Percentiles rank a stretch among this genome's conserved stretches.
Conservation (phyloP, 441 rosid genomes). For the Corymbia citriodora region DNA sequence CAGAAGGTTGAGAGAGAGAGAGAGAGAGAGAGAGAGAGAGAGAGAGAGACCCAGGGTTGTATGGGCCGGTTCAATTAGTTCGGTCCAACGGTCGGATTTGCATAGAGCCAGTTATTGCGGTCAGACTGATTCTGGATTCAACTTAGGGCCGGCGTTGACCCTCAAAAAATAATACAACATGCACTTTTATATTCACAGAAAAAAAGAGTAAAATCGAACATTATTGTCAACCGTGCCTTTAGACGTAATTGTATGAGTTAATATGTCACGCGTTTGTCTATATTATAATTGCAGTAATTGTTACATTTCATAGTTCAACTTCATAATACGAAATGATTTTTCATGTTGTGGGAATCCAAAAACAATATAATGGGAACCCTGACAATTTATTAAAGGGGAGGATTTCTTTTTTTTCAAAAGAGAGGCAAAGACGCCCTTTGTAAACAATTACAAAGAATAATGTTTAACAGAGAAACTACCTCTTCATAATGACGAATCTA, state of each 20-base stretch:
- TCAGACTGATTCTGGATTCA: not conserved
- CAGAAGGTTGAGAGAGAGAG: not conserved
- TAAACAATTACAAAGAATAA: not conserved
- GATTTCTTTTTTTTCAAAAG: no score
- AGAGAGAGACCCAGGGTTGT: not conserved
- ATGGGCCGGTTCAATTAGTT: accelerated
- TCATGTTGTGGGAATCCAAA: not conserved
- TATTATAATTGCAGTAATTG: not conserved
- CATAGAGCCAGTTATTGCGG: not conserved
- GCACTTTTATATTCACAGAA: no score
- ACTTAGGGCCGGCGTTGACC: no score
- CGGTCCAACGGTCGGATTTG: no score
- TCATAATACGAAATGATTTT: not conserved
- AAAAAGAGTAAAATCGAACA: no score
- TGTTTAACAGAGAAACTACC: not conserved
- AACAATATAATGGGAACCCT: not conserved
- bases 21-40: no score
- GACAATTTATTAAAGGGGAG: not conserved
- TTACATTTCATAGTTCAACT: not conserved
- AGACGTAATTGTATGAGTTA: no score
- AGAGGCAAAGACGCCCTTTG: not conserved
- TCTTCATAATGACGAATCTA: not conserved
- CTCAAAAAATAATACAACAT: not conserved
- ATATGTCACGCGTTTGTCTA: not conserved
- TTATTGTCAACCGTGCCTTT: not conserved